Conservation (phyloP, 2,329 filamentous ascomycete genomes). For the Penicillium decumbens region DNA sequence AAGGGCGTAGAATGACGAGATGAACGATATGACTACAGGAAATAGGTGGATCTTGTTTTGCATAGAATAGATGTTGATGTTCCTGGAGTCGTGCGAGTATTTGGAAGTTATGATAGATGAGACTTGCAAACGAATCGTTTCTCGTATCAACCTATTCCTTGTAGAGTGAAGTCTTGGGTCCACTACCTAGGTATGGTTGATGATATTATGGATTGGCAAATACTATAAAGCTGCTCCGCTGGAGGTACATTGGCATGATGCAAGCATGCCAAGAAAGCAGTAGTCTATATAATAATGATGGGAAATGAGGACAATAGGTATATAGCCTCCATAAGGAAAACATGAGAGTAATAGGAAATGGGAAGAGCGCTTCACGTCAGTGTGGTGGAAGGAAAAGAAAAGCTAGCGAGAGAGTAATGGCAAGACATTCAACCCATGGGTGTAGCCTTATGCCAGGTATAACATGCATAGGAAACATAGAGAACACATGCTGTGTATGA, state of each 20-base stretch:
- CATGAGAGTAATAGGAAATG: slow-evolving; percentile 9
- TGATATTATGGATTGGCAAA: too few relatives aligned
- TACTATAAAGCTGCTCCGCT: background rate
- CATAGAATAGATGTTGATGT: slow-evolving; percentile 5
- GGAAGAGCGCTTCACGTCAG: background rate
- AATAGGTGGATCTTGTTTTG: background rate
- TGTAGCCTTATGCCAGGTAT: background rate
- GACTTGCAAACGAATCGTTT: too few relatives aligned
- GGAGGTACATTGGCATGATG: slow-evolving; percentile 1
- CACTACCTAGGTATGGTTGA: too few relatives aligned
- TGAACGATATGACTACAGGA: slow-evolving; percentile 5
- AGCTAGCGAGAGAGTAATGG: slow-evolving; percentile 1
- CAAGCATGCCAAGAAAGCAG: background rate
- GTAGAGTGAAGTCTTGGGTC: too few relatives aligned
- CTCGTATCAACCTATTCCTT: too few relatives aligned
- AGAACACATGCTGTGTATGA: slow-evolving; percentile 10
- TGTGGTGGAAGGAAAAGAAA: background rate
- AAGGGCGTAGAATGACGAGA: slow-evolving; percentile 26
- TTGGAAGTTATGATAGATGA: background rate
- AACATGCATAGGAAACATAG: slow-evolving; percentile 4
- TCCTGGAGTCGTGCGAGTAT: background rate
- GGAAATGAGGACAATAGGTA: slow-evolving; percentile 5
- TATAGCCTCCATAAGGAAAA: slow-evolving; percentile 1
- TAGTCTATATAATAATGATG: slow-evolving; percentile 8
- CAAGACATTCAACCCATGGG: background rate